These are phyloP conservation scores for Dalbergia cochinchinensis DNA, from an alignment of 306 rosid genomes.

Conservation along the genomic window DNA sequence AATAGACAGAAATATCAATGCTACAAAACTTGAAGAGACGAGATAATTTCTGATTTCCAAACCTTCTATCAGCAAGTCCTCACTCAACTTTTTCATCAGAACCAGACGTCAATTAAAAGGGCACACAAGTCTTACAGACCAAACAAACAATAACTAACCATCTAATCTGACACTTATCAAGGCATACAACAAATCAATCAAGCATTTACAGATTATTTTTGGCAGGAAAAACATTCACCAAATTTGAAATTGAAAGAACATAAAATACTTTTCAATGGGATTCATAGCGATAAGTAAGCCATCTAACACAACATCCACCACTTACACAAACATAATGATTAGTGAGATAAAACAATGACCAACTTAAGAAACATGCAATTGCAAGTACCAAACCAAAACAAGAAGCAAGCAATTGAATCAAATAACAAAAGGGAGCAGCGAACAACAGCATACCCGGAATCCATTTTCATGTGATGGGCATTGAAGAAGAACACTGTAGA, in stretches of 20 bases:
- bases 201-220: slow-evolving; percentile 1
- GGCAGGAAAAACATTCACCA: not conserved
- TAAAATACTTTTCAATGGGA: slow-evolving; percentile 6
- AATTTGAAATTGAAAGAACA: not conserved
- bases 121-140: too few relatives aligned
- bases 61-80: too few relatives aligned
- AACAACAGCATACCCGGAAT: slow-evolving; percentile 66
- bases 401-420: not conserved
- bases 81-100: too few relatives aligned
- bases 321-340: not conserved
- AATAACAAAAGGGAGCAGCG: not conserved
- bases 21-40: too few relatives aligned
- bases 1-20: too few relatives aligned
- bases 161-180: not conserved
- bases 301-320: slow-evolving; percentile 22
- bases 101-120: too few relatives aligned
- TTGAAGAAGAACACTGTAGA: slow-evolving; percentile 91
- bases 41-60: too few relatives aligned
- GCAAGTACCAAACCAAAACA: slow-evolving; percentile 1
- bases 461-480: slow-evolving; percentile 99
- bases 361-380: not conserved
- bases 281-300: not conserved
- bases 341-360: not conserved
- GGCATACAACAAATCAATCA: not conserved
- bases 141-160: too few relatives aligned